These are phyloP conservation scores for Ophiostoma pallidulum DNA, from an alignment of 2,329 filamentous ascomycete species.

Conservation along the genomic window DNA sequence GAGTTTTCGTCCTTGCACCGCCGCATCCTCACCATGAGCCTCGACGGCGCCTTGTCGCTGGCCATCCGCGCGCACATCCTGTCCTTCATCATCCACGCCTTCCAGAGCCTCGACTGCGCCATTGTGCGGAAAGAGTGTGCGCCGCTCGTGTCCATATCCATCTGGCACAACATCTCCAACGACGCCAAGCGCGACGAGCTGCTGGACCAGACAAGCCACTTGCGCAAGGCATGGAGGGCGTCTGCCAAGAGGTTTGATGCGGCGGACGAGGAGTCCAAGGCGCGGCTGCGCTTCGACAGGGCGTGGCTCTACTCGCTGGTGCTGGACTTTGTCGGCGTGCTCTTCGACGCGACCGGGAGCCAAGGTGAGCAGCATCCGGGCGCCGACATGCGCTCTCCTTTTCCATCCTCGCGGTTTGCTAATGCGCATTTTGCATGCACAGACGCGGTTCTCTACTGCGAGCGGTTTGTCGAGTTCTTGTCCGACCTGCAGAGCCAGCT, in stretches of 20 bases:
- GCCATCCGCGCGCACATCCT: conserved; percentile 73
- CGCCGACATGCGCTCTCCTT: neutral
- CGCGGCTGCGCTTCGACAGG: conserved; percentile 77
- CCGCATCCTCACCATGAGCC: conserved; percentile 76
- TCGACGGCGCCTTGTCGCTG: conserved; percentile 58
- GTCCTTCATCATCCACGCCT: conserved; percentile 80
- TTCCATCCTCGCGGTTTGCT: no score
- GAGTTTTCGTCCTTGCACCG: conserved; percentile 87
- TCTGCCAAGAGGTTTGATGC: conserved; percentile 78
- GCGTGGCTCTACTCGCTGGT: conserved; percentile 86
- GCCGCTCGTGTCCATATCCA: conserved; percentile 83
- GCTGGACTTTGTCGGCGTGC: conserved; percentile 66
- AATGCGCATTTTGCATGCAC: conserved; percentile 16
- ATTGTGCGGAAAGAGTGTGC: conserved; percentile 94
- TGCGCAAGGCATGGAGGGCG: conserved; percentile 87
- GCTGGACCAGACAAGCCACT: conserved; percentile 61
- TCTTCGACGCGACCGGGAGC: conserved; percentile 44
- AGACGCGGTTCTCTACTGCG: conserved; percentile 72
- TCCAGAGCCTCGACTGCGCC: conserved; percentile 83
- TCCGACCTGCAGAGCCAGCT: conserved; percentile 87
- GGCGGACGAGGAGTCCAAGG: conserved; percentile 69
- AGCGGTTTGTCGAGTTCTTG: conserved; percentile 86
- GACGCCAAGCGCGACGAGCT: conserved; percentile 64
- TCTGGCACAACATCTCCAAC: conserved; percentile 86
- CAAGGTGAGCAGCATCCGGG: neutral